Conservation (phyloP, 495 filamentous ascomycete species). For the Podospora didyma region DNA sequence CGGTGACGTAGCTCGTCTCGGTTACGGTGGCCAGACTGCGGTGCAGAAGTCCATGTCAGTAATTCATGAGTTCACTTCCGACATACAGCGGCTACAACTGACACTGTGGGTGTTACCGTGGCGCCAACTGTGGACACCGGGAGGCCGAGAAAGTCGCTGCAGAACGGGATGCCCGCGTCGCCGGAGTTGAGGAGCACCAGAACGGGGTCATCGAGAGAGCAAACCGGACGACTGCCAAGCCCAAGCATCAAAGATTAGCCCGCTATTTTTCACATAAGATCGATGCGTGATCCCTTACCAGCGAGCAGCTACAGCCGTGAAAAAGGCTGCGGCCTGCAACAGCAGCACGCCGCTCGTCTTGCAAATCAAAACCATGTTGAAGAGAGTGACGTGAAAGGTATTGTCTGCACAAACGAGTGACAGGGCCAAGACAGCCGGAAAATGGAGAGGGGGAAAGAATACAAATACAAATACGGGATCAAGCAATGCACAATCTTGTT, state of each 20-base stretch:
- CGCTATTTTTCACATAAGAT: too few species aligned
- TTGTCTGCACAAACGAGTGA: background rate
- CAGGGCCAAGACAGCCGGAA: background rate
- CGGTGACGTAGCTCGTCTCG: slow-evolving; percentile 5
- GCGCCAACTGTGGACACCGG: background rate
- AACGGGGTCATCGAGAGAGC: background rate
- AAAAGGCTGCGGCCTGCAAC: background rate
- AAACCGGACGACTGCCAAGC: background rate
- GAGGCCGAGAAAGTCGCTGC: slow-evolving; percentile 4
- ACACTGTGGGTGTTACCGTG: slow-evolving; percentile 2
- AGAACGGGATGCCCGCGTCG: background rate
- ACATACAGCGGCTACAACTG: background rate
- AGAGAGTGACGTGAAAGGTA: background rate
- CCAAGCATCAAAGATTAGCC: background rate
- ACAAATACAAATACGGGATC: background rate
- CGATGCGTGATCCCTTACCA: too few species aligned
- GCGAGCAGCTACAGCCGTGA: background rate
- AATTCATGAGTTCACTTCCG: background rate
- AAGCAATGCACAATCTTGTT: background rate
- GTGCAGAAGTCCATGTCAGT: background rate
- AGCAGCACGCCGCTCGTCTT: background rate
- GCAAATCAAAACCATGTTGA: background rate
- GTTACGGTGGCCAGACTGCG: background rate
- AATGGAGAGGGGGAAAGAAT: background rate
- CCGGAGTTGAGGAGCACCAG: background rate